phyloP scores from a whole-genome alignment of 257 asterid species.

The Capsicum pubescens region DNA sequence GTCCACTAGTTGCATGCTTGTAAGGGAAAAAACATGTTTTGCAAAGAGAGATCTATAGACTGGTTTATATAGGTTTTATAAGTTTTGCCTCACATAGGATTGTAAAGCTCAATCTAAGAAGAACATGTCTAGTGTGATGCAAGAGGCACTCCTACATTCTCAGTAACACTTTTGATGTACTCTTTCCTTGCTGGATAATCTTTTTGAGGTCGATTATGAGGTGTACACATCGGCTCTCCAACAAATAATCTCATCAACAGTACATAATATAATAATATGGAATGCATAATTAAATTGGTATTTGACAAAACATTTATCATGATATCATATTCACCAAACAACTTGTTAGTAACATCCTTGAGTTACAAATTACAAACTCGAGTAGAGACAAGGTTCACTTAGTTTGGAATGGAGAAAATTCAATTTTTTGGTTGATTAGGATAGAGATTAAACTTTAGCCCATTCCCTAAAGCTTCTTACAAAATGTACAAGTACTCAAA shows the following conservation, averaged over 20 bases:
- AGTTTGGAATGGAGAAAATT: too few relatives aligned
- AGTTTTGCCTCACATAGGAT: not conserved
- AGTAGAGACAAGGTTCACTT: not conserved
- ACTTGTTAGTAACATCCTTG: not conserved
- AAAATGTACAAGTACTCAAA: not conserved
- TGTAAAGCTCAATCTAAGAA: not conserved
- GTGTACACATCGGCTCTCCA: constrained; percentile 89
- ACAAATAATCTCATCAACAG: constrained; percentile 87
- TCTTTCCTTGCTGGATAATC: constrained; percentile 71
- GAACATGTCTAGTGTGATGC: constrained; percentile 47
- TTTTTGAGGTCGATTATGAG: constrained; percentile 81
- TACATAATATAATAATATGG: constrained; percentile 13
- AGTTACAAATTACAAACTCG: not conserved
- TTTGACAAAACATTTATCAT: not conserved
- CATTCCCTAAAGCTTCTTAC: constrained; percentile 15
- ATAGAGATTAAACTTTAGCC: not conserved
- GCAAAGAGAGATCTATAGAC: too few relatives aligned
- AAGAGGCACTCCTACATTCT: constrained; percentile 44
- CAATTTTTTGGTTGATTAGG: not conserved
- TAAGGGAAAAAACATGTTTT: too few relatives aligned
- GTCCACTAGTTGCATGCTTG: too few relatives aligned
- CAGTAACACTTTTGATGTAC: constrained; percentile 48
- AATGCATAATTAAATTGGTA: not conserved
- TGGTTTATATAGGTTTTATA: not conserved
- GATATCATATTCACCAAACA: not conserved